A percentile compares a stretch with the other conserved stretches of the same genome.
These are phyloP conservation scores for Agapanthus africanus DNA, from an alignment of 106 monocot species.

Conservation along the genomic window DNA sequence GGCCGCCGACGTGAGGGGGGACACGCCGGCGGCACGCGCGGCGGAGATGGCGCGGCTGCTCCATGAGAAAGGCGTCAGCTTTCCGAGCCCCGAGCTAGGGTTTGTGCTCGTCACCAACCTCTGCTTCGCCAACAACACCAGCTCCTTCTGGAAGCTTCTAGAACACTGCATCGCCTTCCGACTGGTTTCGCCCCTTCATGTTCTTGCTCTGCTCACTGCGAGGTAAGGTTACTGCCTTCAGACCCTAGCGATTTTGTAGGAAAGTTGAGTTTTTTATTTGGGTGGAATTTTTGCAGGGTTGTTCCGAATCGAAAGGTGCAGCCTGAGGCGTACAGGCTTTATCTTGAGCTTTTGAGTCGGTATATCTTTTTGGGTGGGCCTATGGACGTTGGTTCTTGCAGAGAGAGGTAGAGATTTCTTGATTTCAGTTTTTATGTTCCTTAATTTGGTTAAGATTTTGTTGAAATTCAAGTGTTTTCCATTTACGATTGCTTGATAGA, in stretches of 20 bases:
- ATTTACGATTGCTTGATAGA: too few species aligned
- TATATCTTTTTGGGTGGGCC: conserved; percentile 20
- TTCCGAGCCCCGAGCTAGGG: conserved; percentile 35
- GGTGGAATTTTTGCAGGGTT: conserved; percentile 29
- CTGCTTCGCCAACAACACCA: conserved; percentile 45
- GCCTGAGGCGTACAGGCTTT: conserved; percentile 72
- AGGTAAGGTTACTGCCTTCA: conserved; percentile 15
- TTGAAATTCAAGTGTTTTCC: not conserved
- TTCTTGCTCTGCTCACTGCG: conserved; percentile 44
- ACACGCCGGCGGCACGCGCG: conserved; percentile 27
- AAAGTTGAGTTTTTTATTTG: not conserved
- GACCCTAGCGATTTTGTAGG: not conserved
- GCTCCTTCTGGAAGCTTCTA: conserved; percentile 52
- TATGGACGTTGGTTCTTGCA: conserved; percentile 11
- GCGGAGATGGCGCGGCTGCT: conserved; percentile 24
- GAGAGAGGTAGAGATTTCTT: conserved; percentile 45
- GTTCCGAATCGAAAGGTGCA: conserved; percentile 39
- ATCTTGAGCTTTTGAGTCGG: conserved; percentile 51
- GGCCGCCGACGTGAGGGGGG: conserved; percentile 31
- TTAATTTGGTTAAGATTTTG: not conserved
- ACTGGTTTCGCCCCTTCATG: conserved; percentile 35
- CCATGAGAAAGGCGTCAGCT: not conserved
- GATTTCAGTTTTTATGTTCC: not conserved
- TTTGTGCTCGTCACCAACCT: conserved; percentile 29
- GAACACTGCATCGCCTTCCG: conserved; percentile 36